Percentiles rank a stretch among this genome's conserved stretches.
phyloP scores from a whole-genome alignment of 2,329 filamentous ascomycete species.

The Thielaviopsis ethacetica region DNA sequence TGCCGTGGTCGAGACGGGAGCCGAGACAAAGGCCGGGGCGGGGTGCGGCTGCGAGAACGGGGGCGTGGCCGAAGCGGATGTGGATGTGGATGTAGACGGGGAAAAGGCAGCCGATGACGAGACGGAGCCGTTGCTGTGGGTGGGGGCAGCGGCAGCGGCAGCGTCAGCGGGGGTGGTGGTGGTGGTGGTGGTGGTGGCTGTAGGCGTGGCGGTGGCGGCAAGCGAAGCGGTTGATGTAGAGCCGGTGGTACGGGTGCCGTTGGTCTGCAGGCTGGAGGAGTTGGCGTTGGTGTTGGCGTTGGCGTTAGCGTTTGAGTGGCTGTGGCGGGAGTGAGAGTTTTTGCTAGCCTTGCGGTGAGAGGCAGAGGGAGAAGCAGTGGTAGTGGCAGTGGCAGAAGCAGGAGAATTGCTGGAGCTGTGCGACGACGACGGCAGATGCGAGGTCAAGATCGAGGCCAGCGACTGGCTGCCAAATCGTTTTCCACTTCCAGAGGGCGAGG shows the following conservation, averaged over 20 bases:
- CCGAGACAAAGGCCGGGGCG: constrained; percentile 4
- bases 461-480: constrained; percentile 6
- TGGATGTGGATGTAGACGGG: no score
- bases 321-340: not conserved
- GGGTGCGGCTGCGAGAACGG: not conserved
- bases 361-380: constrained; percentile 15
- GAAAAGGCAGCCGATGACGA: not conserved
- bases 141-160: no score
- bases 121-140: not conserved
- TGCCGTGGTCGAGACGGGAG: constrained; percentile 4
- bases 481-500: not conserved
- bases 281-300: constrained; percentile 3
- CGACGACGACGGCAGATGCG: constrained; percentile 8
- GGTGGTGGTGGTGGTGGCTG: not conserved
- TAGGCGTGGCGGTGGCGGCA: not conserved
- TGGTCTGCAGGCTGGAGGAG: constrained; percentile 9
- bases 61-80: not conserved
- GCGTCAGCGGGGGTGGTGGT: no score
- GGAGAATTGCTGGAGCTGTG: constrained; percentile 9
- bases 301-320: constrained; percentile 7
- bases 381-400: constrained; percentile 15
- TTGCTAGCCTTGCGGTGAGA: not conserved
- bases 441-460: constrained; percentile 6
- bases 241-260: not conserved
- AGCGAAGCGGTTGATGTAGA: not conserved